Conservation (phyloP, 805 yeast genomes). For the Wickerhamiella nectarea region DNA sequence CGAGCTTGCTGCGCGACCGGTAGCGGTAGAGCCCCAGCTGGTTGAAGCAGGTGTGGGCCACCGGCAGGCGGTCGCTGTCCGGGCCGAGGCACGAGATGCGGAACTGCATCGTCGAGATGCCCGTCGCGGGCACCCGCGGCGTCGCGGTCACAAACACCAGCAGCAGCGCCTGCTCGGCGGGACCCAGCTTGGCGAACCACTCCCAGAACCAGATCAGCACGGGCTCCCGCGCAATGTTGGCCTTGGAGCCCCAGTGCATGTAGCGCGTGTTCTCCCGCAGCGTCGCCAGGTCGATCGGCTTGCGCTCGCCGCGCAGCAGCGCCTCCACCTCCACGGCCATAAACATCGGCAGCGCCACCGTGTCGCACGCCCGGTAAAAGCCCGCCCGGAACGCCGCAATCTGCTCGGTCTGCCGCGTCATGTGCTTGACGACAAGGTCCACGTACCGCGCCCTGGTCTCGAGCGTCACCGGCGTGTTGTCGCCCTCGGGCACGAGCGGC, state of each 20-base stretch:
- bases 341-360: slow-evolving; percentile 67
- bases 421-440: slow-evolving; percentile 45
- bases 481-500: slow-evolving; percentile 50
- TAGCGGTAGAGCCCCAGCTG: slow-evolving; percentile 71
- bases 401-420: slow-evolving; percentile 40
- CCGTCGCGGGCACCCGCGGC: slow-evolving; percentile 86
- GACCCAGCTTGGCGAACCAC: slow-evolving; percentile 37
- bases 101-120: slow-evolving; percentile 60
- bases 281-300: slow-evolving; percentile 51
- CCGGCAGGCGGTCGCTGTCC: slow-evolving; percentile 47
- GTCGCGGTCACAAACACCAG: slow-evolving; percentile 78
- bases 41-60: slow-evolving; percentile 91
- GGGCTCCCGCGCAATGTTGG: slow-evolving; percentile 23
- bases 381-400: slow-evolving; percentile 53
- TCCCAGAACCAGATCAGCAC: slow-evolving; percentile 83
- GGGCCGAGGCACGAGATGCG: slow-evolving; percentile 45
- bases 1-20: slow-evolving; percentile 38
- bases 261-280: slow-evolving; percentile 64
- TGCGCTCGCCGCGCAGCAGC: slow-evolving; percentile 64
- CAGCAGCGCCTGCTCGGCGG: slow-evolving; percentile 43
- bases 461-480: slow-evolving; percentile 38
- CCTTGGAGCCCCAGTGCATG: slow-evolving; percentile 41
- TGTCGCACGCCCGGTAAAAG: slow-evolving; percentile 62
- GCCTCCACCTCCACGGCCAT: slow-evolving; percentile 70
- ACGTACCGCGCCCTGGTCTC: slow-evolving; percentile 49